Evolutionary conservation across 495 filamentous ascomycete genomes (phyloP).

Genomic region (Xylaria venustula): DNA sequence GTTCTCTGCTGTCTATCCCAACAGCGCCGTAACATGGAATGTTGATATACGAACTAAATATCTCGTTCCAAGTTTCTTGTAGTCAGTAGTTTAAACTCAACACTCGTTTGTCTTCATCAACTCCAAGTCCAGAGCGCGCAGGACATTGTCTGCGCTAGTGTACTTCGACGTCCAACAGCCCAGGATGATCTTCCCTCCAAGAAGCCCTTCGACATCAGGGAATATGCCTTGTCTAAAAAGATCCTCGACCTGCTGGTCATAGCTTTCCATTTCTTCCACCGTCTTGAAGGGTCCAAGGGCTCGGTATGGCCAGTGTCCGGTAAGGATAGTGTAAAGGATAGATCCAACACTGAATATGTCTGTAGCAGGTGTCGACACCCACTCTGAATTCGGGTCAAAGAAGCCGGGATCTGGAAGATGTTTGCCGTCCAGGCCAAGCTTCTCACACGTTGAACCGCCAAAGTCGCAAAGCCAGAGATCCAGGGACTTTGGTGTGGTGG

Average conservation of each 20-base stretch:
- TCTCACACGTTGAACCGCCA: background rate
- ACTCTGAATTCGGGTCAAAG: slow-evolving; percentile 6
- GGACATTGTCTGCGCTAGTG: background rate
- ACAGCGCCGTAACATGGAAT: too few relatives aligned
- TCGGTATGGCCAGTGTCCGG: slow-evolving; percentile 11
- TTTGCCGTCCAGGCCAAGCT: background rate
- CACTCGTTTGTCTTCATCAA: too few relatives aligned
- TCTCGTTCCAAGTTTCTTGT: too few relatives aligned
- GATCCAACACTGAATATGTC: slow-evolving; percentile 13
- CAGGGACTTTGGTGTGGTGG: background rate
- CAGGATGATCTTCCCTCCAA: slow-evolving; percentile 9
- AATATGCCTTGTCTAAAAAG: slow-evolving; percentile 6
- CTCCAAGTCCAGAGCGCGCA: background rate
- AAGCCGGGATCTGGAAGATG: slow-evolving; percentile 7
- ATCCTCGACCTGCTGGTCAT: slow-evolving; percentile 2
- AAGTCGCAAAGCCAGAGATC: slow-evolving; percentile 13
- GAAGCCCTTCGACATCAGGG: slow-evolving; percentile 5
- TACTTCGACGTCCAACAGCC: slow-evolving; percentile 7
- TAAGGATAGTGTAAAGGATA: slow-evolving; percentile 11
- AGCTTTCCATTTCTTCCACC: slow-evolving; percentile 8
- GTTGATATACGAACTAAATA: too few relatives aligned
- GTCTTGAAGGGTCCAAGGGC: background rate
- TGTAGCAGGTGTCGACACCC: slow-evolving; percentile 9
- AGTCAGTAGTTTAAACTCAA: too few relatives aligned
- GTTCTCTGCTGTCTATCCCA: too few relatives aligned